A percentile compares a stretch with the other conserved stretches of the same genome.
Evolutionary conservation across 2,329 filamentous ascomycete genomes (phyloP).

Genomic region (Aspergillus flavus): DNA sequence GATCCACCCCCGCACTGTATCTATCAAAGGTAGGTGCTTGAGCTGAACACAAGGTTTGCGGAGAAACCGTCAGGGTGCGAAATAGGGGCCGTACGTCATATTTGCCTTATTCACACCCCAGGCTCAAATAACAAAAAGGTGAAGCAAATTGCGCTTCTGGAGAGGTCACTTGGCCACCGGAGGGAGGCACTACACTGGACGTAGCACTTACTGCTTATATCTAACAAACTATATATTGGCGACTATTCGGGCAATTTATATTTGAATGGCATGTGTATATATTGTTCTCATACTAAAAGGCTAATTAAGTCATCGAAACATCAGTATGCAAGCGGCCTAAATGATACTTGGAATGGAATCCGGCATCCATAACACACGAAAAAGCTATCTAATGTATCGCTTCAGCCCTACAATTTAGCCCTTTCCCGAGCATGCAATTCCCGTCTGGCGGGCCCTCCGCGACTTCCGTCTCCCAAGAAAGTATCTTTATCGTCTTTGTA

Average conservation of each 20-base stretch:
- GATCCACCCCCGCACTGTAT: too few relatives aligned
- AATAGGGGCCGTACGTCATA: too few relatives aligned
- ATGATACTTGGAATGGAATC: background rate
- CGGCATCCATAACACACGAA: background rate
- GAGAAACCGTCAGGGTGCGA: too few relatives aligned
- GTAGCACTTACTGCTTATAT: too few relatives aligned
- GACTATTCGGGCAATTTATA: background rate
- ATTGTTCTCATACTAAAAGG: background rate
- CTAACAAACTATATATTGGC: background rate
- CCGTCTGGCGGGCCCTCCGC: slow-evolving; percentile 17
- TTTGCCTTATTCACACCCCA: too few relatives aligned
- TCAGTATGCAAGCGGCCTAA: background rate
- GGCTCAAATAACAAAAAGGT: too few relatives aligned
- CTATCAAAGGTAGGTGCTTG: too few relatives aligned
- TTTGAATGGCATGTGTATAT: background rate
- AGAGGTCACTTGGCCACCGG: too few relatives aligned
- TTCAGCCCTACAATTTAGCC: background rate
- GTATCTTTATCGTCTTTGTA: slow-evolving; percentile 6
- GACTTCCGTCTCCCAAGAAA: slow-evolving; percentile 24
- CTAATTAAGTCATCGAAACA: background rate
- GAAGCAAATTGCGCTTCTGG: too few relatives aligned
- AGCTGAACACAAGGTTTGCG: too few relatives aligned
- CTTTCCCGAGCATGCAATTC: slow-evolving; percentile 7
- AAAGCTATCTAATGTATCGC: background rate
- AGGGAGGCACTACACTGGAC: too few relatives aligned